These are phyloP conservation scores for Musa balbisiana DNA, from an alignment of 202 grass and related monocot species.

Conservation along the genomic window DNA sequence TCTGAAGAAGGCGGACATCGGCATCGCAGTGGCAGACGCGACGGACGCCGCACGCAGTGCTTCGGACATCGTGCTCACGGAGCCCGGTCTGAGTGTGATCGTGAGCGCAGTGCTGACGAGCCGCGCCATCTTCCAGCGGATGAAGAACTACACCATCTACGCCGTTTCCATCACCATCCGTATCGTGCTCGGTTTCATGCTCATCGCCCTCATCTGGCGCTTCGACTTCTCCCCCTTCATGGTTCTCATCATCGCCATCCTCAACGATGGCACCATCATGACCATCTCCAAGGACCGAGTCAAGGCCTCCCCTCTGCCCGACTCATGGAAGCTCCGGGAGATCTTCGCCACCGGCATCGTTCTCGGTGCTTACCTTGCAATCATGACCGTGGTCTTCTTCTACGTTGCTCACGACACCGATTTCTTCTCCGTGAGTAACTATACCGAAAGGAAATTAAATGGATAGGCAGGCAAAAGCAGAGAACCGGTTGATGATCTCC, in stretches of 20 bases:
- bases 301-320: slow-evolving; percentile 58
- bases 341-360: slow-evolving; percentile 88
- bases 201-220: slow-evolving; percentile 78
- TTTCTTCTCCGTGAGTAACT: slow-evolving; percentile 43
- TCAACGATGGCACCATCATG: slow-evolving; percentile 99
- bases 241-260: slow-evolving; percentile 94
- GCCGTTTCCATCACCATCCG: slow-evolving; percentile 95
- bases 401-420: slow-evolving; percentile 56
- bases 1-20: slow-evolving; percentile 93
- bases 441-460: too few relatives aligned
- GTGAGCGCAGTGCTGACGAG: slow-evolving; percentile 72
- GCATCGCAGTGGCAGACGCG: slow-evolving; percentile 88
- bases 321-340: slow-evolving; percentile 85
- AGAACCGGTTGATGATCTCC: neutral
- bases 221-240: slow-evolving; percentile 93
- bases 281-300: slow-evolving; percentile 95
- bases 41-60: slow-evolving; percentile 80
- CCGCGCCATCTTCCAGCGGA: slow-evolving; percentile 86
- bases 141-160: slow-evolving; percentile 99
- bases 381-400: slow-evolving; percentile 72
- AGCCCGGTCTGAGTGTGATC: slow-evolving; percentile 86
- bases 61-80: slow-evolving; percentile 90
- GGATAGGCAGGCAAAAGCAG: too few relatives aligned
- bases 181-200: slow-evolving; percentile 73
- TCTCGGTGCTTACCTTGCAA: slow-evolving; percentile 79